Evolutionary conservation across 306 rosid species (phyloP).

Genomic region (Malus orientalis): DNA sequence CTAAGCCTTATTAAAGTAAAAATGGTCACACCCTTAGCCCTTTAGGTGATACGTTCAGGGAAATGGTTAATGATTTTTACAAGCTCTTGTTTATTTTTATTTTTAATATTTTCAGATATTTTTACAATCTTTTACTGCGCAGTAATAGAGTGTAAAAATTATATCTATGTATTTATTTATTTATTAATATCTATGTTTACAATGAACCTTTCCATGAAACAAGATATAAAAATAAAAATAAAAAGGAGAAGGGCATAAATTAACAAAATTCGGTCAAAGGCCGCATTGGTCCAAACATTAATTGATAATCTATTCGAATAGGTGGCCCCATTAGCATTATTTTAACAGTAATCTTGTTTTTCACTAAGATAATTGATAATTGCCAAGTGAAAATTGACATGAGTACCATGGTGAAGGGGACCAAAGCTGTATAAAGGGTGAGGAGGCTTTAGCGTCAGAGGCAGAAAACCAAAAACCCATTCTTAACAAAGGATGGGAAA

Average conservation of each 20-base stretch:
- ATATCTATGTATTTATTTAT: too few species aligned
- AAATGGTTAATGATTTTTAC: background rate
- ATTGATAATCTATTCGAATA: background rate
- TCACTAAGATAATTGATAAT: background rate
- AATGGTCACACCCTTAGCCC: background rate
- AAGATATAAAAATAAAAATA: background rate
- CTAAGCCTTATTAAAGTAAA: background rate
- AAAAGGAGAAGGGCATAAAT: background rate
- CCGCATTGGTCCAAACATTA: background rate
- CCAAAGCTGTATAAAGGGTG: conserved; percentile 44
- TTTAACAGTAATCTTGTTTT: background rate
- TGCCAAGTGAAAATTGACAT: conserved; percentile 1
- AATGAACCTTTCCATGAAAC: background rate
- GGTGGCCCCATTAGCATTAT: background rate
- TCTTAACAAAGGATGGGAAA: conserved; percentile 17
- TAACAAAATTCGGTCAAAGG: conserved; percentile 10
- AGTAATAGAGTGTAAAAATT: background rate
- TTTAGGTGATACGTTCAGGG: background rate
- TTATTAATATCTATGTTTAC: background rate
- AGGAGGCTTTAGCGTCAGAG: background rate
- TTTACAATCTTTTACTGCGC: too few species aligned
- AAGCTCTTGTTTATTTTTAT: background rate
- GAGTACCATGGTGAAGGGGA: conserved; percentile 15
- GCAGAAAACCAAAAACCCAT: conserved; percentile 22
- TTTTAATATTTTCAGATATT: too few species aligned